Evolutionary conservation across 176 grass and related monocot species (phyloP).

Genomic region (Eleusine coracana): DNA sequence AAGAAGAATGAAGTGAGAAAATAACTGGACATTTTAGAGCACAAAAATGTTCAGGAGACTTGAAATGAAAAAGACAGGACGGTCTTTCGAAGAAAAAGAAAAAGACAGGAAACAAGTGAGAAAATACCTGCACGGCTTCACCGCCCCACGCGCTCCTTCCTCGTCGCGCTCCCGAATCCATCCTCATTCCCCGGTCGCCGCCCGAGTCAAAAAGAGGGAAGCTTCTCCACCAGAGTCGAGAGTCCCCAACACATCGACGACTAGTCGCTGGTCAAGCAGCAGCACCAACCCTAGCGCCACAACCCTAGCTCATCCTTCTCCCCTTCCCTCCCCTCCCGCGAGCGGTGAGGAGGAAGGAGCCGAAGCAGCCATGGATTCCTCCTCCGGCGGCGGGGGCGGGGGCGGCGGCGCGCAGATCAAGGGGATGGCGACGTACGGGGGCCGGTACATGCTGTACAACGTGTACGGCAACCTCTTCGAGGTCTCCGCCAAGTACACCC

Average conservation of each 20-base stretch:
- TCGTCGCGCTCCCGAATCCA: constrained; percentile 17
- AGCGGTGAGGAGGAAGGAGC: background rate
- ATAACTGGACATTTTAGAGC: background rate
- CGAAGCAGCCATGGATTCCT: constrained; percentile 39
- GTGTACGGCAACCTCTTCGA: constrained; percentile 90
- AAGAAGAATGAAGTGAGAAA: background rate
- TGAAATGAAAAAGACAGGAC: background rate
- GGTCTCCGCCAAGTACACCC: constrained; percentile 83
- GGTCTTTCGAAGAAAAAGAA: too few species aligned
- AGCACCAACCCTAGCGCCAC: constrained; percentile 26
- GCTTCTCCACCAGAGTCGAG: constrained; percentile 47
- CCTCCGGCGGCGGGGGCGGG: constrained; percentile 37
- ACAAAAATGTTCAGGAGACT: background rate
- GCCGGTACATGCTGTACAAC: constrained; percentile 90
- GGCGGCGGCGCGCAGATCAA: constrained; percentile 52
- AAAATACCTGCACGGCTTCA: background rate
- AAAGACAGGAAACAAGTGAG: background rate
- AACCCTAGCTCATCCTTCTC: constrained; percentile 17
- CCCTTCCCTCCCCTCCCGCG: background rate
- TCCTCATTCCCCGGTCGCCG: constrained; percentile 38
- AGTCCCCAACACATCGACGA: constrained; percentile 36
- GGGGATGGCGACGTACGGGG: constrained; percentile 67
- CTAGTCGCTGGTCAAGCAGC: constrained; percentile 44
- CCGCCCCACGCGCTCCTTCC: constrained; percentile 36
- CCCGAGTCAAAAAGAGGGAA: constrained; percentile 58